These are phyloP conservation scores for Bipolaris sorokiniana DNA, from an alignment of 2,329 filamentous ascomycete species.

Conservation along the genomic window DNA sequence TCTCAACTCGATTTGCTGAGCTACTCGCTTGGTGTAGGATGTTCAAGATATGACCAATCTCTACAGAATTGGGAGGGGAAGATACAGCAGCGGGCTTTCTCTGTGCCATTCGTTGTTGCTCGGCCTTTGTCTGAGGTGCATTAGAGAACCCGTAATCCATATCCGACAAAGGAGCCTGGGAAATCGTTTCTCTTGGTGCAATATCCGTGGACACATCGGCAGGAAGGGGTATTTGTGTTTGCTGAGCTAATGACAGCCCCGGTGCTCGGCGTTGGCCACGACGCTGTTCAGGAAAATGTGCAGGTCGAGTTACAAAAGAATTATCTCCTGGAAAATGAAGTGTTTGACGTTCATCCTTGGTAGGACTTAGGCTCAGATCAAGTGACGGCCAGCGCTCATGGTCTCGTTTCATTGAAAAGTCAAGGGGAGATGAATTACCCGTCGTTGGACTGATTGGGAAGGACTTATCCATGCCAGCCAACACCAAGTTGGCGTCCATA, in stretches of 20 bases:
- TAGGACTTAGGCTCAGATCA: slow-evolving; percentile 9
- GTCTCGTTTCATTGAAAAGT: slow-evolving; percentile 32
- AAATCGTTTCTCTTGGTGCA: neutral
- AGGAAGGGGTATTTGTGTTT: neutral
- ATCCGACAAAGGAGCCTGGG: neutral
- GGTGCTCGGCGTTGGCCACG: slow-evolving; percentile 1
- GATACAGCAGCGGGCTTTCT: slow-evolving; percentile 32
- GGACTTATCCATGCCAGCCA: slow-evolving; percentile 39
- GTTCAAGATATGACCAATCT: slow-evolving; percentile 33
- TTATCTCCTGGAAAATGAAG: neutral
- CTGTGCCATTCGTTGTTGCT: slow-evolving; percentile 36
- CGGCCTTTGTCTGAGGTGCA: slow-evolving; percentile 38
- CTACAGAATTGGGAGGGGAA: slow-evolving; percentile 18
- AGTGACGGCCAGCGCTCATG: slow-evolving; percentile 24
- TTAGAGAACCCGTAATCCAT: slow-evolving; percentile 8
- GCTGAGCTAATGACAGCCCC: neutral
- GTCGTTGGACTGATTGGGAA: slow-evolving; percentile 22
- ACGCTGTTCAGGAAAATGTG: slow-evolving; percentile 7
- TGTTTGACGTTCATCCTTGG: neutral
- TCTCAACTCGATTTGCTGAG: slow-evolving; percentile 2
- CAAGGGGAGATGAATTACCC: slow-evolving; percentile 28
- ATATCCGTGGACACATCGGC: neutral
- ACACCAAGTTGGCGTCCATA: slow-evolving; percentile 36
- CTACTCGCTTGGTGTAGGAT: slow-evolving; percentile 17
- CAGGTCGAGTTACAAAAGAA: neutral